Conservation (phyloP, 768 basidiomycete species). For the Rubroboletus pulcherrimus region DNA sequence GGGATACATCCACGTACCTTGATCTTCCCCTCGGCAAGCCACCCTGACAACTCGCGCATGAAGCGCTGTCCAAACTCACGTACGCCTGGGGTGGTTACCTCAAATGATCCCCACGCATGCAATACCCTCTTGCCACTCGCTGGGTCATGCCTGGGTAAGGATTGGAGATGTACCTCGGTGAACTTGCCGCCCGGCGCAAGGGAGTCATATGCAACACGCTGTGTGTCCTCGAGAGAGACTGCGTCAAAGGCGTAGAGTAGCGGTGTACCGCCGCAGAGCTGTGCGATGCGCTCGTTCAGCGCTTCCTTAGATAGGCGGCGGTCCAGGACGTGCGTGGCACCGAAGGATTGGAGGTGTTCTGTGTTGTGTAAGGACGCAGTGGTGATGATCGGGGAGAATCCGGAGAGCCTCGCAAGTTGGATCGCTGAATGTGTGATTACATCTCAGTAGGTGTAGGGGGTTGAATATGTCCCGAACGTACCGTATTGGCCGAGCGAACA, state of each 20-base stretch:
- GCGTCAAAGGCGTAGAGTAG: conserved; percentile 23
- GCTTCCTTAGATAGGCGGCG: conserved; percentile 12
- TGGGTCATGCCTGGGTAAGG: not conserved
- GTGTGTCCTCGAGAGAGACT: conserved; percentile 30
- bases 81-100: not conserved
- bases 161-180: not conserved
- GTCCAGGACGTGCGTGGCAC: conserved; percentile 35
- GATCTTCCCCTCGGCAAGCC: conserved; percentile 9
- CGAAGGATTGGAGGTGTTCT: conserved; percentile 27
- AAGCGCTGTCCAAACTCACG: conserved; percentile 9
- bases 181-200: conserved; percentile 28
- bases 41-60: conserved; percentile 5
- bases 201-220: conserved; percentile 26
- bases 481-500: conserved; percentile 35
- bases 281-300: not conserved
- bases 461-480: not conserved
- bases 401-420: conserved; percentile 30
- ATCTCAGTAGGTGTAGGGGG: not conserved
- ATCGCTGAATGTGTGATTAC: conserved; percentile 13
- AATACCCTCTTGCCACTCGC: conserved; percentile 4
- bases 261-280: not conserved
- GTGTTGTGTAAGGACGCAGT: conserved; percentile 34
- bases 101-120: conserved; percentile 1
- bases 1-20: not conserved
- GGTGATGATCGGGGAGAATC: conserved; percentile 33